A percentile compares a stretch with the other conserved stretches of the same genome.
Evolutionary conservation across 345 rosid species (phyloP).

Genomic region (Melastoma malabathricum): DNA sequence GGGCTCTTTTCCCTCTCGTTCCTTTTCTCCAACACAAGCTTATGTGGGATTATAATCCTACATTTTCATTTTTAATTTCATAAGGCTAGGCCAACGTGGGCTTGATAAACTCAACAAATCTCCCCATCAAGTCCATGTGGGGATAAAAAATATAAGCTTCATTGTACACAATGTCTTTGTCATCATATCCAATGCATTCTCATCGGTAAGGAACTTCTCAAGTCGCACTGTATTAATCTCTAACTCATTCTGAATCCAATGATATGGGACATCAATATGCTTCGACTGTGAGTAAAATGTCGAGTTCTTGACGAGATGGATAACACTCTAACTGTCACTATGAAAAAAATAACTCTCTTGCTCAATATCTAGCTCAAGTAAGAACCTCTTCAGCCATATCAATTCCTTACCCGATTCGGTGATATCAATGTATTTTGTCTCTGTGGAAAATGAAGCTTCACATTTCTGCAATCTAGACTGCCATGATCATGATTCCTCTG

Average conservation of each 20-base stretch:
- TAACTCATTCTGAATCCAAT: slow-evolving; percentile 1
- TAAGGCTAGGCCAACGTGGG: too few relatives aligned
- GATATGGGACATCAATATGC: slow-evolving; percentile 3
- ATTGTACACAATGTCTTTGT: background rate
- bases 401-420: background rate
- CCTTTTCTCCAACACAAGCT: background rate
- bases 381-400: slow-evolving; percentile 1
- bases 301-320: slow-evolving; percentile 1
- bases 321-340: background rate
- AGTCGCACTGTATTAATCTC: too few relatives aligned
- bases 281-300: slow-evolving; percentile 1
- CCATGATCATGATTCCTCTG: background rate
- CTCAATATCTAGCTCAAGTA: background rate
- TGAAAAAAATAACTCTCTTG: background rate
- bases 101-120: too few relatives aligned
- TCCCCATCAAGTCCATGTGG: too few relatives aligned
- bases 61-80: too few relatives aligned
- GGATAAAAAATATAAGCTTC: background rate
- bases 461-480: too few relatives aligned
- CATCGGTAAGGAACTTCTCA: slow-evolving; percentile 2
- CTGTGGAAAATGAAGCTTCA: too few relatives aligned
- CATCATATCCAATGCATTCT: slow-evolving; percentile 1
- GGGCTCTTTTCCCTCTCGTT: background rate
- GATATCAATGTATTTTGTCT: too few relatives aligned
- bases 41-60: background rate